These are phyloP conservation scores for Apiotrichum brassicae DNA, from an alignment of 1,284 basidiomycete species.

Conservation along the genomic window DNA sequence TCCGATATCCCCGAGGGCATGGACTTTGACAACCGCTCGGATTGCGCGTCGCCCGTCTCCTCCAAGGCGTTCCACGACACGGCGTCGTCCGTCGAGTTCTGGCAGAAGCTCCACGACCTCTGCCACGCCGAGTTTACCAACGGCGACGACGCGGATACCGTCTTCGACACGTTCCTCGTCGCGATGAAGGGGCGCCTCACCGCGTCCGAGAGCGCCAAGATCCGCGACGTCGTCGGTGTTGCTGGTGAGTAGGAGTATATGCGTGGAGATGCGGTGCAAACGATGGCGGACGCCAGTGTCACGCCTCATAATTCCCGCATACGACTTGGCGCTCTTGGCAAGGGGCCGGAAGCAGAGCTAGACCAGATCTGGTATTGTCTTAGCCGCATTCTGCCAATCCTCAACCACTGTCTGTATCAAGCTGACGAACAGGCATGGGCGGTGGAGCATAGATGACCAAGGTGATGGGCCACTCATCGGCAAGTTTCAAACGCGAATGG, in stretches of 20 bases:
- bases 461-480: no score
- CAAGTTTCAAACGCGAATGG: no score
- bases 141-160: slow-evolving; percentile 55
- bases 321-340: no score
- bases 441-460: slow-evolving; percentile 7
- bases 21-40: neutral
- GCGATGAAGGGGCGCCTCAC: slow-evolving; percentile 41
- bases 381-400: no score
- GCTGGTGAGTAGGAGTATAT: slow-evolving; percentile 22
- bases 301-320: no score
- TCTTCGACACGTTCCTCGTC: slow-evolving; percentile 44
- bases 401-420: no score
- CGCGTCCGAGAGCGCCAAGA: slow-evolving; percentile 47
- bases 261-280: no score
- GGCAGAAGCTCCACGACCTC: slow-evolving; percentile 62
- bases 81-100: slow-evolving; percentile 67
- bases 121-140: slow-evolving; percentile 62
- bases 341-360: no score
- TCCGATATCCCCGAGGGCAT: slow-evolving; percentile 1
- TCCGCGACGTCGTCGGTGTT: slow-evolving; percentile 45
- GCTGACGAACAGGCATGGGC: slow-evolving; percentile 17
- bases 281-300: no score
- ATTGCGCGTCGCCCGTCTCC: slow-evolving; percentile 25
- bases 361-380: no score
- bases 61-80: slow-evolving; percentile 57